phyloP scores from a whole-genome alignment of 768 basidiomycete species.

The Amanita fuliginea region DNA sequence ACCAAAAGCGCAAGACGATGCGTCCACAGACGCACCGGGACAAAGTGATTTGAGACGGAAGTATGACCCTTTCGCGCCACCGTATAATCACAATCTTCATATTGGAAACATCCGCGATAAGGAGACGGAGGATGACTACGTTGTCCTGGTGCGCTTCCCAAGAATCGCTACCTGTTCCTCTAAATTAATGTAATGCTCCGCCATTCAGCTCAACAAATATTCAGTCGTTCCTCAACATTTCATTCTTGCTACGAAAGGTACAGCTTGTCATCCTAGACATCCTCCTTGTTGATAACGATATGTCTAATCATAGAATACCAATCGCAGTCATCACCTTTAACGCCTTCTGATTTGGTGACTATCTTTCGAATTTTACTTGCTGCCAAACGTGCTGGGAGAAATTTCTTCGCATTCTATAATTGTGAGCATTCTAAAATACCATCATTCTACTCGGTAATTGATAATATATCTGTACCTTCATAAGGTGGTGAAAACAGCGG shows the following conservation, averaged over 20 bases:
- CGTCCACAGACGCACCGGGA: neutral
- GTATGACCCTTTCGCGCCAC: conserved; percentile 74
- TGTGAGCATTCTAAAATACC: conserved; percentile 39
- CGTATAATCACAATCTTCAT: conserved; percentile 67
- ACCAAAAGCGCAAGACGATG: conserved; percentile 17
- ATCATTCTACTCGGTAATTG: neutral
- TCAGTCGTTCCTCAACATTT: conserved; percentile 80
- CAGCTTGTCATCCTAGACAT: neutral
- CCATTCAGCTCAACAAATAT: conserved; percentile 69
- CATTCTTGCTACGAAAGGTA: conserved; percentile 79
- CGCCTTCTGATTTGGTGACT: conserved; percentile 70
- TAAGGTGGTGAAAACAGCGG: conserved; percentile 70
- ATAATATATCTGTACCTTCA: neutral
- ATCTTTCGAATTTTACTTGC: conserved; percentile 66
- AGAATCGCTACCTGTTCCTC: neutral
- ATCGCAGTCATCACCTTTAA: conserved; percentile 70
- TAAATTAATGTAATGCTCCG: neutral
- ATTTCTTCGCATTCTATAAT: conserved; percentile 83
- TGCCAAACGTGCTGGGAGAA: conserved; percentile 46
- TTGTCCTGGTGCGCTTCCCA: conserved; percentile 55
- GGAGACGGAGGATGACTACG: conserved; percentile 46
- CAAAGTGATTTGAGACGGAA: conserved; percentile 10
- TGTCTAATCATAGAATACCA: conserved; percentile 43
- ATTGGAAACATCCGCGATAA: conserved; percentile 67
- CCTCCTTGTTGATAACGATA: neutral